These are phyloP conservation scores for Colletotrichum cuscutae DNA, from an alignment of 2,329 filamentous ascomycete genomes.

Conservation along the genomic window DNA sequence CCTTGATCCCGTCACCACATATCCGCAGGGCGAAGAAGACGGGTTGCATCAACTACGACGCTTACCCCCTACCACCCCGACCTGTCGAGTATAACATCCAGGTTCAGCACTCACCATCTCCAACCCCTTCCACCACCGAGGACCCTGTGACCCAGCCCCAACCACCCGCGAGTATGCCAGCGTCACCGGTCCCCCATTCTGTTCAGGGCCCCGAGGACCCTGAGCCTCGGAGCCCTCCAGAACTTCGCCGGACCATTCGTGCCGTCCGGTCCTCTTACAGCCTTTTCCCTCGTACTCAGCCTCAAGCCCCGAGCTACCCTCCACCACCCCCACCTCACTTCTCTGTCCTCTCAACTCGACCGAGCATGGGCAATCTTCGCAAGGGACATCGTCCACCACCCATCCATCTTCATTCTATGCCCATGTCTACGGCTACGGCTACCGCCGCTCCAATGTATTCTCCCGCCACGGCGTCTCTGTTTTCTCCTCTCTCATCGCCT, in stretches of 20 bases:
- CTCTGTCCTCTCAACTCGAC: constrained; percentile 1
- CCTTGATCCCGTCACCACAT: constrained; percentile 36
- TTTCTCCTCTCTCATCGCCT: constrained; percentile 27
- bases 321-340: constrained; percentile 22
- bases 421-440: background rate
- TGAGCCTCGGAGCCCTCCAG: constrained; percentile 3
- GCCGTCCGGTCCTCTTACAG: constrained; percentile 36
- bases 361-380: constrained; percentile 21
- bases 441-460: constrained; percentile 8
- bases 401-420: constrained; percentile 33
- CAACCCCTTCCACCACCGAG: constrained; percentile 6
- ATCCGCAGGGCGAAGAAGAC: constrained; percentile 35
- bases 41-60: constrained; percentile 35
- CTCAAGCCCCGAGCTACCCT: constrained; percentile 4
- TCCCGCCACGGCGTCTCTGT: constrained; percentile 30
- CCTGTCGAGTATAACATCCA: constrained; percentile 35
- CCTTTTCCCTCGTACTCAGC: constrained; percentile 32
- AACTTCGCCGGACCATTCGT: constrained; percentile 36
- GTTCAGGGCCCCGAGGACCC: constrained; percentile 13
- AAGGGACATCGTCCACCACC: constrained; percentile 30
- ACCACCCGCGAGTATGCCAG: constrained; percentile 20
- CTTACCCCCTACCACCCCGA: constrained; percentile 39
- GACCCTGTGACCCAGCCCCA: constrained; percentile 27
- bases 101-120: constrained; percentile 11
- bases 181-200: background rate